Conservation (phyloP, 345 rosid genomes). For the Microthlaspi erraticum region DNA sequence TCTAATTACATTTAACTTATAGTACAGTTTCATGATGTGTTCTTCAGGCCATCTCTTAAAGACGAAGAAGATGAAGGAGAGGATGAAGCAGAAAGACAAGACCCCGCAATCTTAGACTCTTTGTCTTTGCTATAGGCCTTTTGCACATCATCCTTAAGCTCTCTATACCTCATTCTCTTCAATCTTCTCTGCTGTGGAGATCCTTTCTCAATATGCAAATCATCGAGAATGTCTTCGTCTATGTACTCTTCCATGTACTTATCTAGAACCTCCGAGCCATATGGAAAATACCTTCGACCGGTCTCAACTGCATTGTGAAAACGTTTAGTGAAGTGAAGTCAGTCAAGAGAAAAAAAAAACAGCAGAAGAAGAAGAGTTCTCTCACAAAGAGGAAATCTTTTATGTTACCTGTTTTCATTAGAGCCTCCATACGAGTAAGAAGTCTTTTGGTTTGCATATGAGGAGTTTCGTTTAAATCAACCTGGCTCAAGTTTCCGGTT, state of each 20-base stretch:
- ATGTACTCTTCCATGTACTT: conserved; percentile 67
- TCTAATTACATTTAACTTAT: conserved; percentile 22
- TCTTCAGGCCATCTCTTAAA: conserved; percentile 30
- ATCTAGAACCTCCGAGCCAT: conserved; percentile 87
- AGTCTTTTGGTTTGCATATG: conserved; percentile 68
- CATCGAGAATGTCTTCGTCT: conserved; percentile 84
- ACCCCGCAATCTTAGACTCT: conserved; percentile 56
- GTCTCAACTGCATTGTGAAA: conserved; percentile 69
- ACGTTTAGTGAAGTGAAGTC: conserved; percentile 1
- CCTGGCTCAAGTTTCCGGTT: conserved; percentile 74
- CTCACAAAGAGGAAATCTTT: background rate
- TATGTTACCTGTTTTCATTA: conserved; percentile 79
- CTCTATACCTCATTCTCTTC: conserved; percentile 78
- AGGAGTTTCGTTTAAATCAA: conserved; percentile 94
- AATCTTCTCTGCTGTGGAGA: conserved; percentile 64
- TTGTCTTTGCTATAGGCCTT: conserved; percentile 90
- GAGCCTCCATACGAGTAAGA: conserved; percentile 72
- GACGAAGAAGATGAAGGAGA: conserved; percentile 66
- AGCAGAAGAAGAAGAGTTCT: background rate
- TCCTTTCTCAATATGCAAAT: conserved; percentile 60
- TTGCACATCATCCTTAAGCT: conserved; percentile 87
- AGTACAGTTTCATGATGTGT: conserved; percentile 30
- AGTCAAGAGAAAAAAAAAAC: background rate
- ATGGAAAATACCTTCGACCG: conserved; percentile 89
- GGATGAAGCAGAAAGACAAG: conserved; percentile 68